Conservation (phyloP, 805 yeast species). For the Kodamaea nitidulidarum region DNA sequence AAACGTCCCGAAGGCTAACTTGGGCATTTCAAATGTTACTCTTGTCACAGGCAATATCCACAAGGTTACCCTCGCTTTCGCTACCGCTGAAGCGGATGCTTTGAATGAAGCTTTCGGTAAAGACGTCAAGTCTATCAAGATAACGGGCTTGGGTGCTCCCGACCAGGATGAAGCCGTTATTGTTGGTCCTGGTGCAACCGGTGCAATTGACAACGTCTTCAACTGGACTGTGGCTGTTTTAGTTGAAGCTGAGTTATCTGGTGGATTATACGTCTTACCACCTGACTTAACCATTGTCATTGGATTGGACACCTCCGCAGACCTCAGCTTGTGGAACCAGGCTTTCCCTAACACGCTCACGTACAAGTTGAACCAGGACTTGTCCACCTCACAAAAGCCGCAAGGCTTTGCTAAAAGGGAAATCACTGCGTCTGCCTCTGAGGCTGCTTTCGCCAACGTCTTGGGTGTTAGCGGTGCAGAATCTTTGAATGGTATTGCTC, state of each 20-base stretch:
- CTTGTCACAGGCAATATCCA: slow-evolving; percentile 15
- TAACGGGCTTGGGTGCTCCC: slow-evolving; percentile 11
- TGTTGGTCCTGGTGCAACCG: slow-evolving; percentile 10
- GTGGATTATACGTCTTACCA: slow-evolving; percentile 16
- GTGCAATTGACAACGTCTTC: slow-evolving; percentile 13
- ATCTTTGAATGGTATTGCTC: no score
- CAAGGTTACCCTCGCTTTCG: slow-evolving; percentile 18
- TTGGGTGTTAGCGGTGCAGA: not conserved
- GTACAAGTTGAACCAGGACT: slow-evolving; percentile 10
- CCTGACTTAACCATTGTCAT: slow-evolving; percentile 14
- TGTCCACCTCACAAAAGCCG: slow-evolving; percentile 6
- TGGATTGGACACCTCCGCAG: slow-evolving; percentile 10
- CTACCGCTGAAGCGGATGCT: slow-evolving; percentile 15
- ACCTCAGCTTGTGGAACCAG: slow-evolving; percentile 9
- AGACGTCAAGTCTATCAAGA: slow-evolving; percentile 8
- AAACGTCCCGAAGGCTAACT: slow-evolving; percentile 16
- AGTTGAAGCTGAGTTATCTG: slow-evolving; percentile 13
- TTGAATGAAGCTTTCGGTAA: slow-evolving; percentile 12
- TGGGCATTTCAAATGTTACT: slow-evolving; percentile 16
- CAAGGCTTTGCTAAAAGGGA: slow-evolving; percentile 5
- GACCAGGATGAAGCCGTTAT: slow-evolving; percentile 11
- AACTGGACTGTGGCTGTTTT: slow-evolving; percentile 16
- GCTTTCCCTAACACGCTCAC: slow-evolving; percentile 11
- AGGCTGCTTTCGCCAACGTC: slow-evolving; percentile 1
- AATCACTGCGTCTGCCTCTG: not conserved